Evolutionary conservation across 495 filamentous ascomycete genomes (phyloP), one percentile per base, ranked within the genome.

Genomic region (Cercophora scortea): DNA sequence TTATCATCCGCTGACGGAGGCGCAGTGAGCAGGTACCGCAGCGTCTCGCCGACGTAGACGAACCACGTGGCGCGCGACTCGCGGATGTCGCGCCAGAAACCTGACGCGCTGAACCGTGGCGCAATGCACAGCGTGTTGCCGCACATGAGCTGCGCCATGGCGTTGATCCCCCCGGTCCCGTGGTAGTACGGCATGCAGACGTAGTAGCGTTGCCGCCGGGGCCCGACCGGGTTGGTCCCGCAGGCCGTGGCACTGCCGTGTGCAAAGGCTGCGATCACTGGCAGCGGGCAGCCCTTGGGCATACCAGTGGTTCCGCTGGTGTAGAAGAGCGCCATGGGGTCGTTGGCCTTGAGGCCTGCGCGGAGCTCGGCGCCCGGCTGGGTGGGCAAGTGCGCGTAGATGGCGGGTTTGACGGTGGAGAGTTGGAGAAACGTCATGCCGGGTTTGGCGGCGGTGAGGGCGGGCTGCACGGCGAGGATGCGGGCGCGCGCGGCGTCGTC

Each of bases 101-200:
- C 71, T 0, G 81, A 79, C 3, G 77, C 80, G 57, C 78, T 83
- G 74, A 91, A 93, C 54, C 78, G 82, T 32, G 80, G 80, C 9
- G 81, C 86, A 10, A 91, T 73, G 38, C 83, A 87, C 45, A 89
- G 64, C 8, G 80, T 79, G 8, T 80, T 63, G 2, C 86, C 87
- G 13, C 56, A 70, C 5, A 80, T 59, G 47, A 89, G 66, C 52
- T 76, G 73, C 5, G 61, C 63, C 45, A 86, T 77, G 19, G 78
- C 63, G 11, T 65, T 67, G 38, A 86, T 79, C 5, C 75, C 73
- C 0, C 84, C 85, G 0, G 88, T 92, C 9, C 86, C 87, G 61
- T 92, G 88, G 63, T 90, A 92, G 13, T 89, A 65, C 3, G 88
- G 87, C 87, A 92, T 90, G 61, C 85, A 87, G 58, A 79, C 73